Evolutionary conservation across 192 early-diverging fungal species (phyloP).

Genomic region (Funneliformis geosporum): DNA sequence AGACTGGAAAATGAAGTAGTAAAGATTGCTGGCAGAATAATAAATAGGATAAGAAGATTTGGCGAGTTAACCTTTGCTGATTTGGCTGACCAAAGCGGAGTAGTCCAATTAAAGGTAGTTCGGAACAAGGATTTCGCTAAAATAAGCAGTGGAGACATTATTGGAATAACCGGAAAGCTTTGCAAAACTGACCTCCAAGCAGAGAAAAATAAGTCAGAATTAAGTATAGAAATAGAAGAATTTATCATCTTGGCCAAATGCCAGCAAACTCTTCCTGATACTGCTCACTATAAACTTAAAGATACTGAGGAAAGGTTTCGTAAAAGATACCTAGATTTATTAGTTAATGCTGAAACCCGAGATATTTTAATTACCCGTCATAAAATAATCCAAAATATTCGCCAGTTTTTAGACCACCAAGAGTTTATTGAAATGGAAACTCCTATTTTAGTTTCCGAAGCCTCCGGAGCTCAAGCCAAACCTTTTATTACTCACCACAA

Average conservation of each 20-base stretch:
- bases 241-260: slow-evolving; percentile 87
- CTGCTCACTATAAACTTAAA: slow-evolving; percentile 67
- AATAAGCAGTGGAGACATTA: background rate
- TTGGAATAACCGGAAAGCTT: background rate
- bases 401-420: background rate
- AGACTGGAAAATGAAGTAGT: too few relatives aligned
- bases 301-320: slow-evolving; percentile 74
- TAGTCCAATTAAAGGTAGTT: too few relatives aligned
- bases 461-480: too few relatives aligned
- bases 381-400: slow-evolving; percentile 29
- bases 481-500: too few relatives aligned
- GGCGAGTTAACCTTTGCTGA: too few relatives aligned
- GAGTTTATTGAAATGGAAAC: slow-evolving; percentile 21
- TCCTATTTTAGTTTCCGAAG: too few relatives aligned
- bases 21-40: too few relatives aligned
- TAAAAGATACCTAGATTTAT: slow-evolving; percentile 71
- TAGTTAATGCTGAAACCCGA: slow-evolving; percentile 62
- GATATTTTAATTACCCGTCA: slow-evolving; percentile 58
- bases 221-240: slow-evolving; percentile 3
- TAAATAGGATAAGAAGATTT: too few relatives aligned
- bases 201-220: background rate
- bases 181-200: background rate
- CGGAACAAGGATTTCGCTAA: too few relatives aligned
- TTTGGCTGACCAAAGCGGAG: too few relatives aligned
- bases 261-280: slow-evolving; percentile 91